Conservation (phyloP, 805 yeast species). For the Barnettozyma sp. region DNA sequence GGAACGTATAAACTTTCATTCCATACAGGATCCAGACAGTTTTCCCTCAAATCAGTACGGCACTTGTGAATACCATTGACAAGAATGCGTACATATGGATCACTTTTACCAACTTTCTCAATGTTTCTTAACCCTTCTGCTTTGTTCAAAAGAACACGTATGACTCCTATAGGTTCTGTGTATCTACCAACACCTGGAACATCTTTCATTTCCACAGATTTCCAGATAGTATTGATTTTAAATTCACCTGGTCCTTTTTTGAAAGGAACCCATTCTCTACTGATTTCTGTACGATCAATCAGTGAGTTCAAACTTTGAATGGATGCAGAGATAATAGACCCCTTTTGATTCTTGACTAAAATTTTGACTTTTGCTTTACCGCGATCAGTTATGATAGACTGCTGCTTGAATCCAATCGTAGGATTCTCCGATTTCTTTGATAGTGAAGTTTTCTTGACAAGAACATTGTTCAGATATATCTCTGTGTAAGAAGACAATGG, state of each 20-base stretch:
- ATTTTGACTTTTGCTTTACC: constrained; percentile 63
- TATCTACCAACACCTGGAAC: constrained; percentile 73
- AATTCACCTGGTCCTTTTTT: constrained; percentile 66
- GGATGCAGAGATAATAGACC: constrained; percentile 52
- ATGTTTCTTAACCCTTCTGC: constrained; percentile 76
- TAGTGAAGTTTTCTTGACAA: constrained; percentile 49
- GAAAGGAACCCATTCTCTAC: constrained; percentile 71
- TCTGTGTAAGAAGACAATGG: constrained; percentile 65
- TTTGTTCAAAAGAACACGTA: constrained; percentile 61
- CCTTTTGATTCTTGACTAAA: constrained; percentile 55
- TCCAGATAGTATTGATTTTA: constrained; percentile 69
- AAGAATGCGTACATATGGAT: constrained; percentile 80
- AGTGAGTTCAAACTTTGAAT: constrained; percentile 55
- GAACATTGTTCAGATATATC: constrained; percentile 55
- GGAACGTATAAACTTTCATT: constrained; percentile 78
- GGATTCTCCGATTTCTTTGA: constrained; percentile 61
- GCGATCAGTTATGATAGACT: constrained; percentile 66
- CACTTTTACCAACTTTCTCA: constrained; percentile 85
- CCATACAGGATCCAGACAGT: constrained; percentile 76
- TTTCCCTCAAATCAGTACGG: constrained; percentile 64
- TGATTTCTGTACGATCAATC: constrained; percentile 67
- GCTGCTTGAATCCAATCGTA: constrained; percentile 53
- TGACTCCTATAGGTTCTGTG: constrained; percentile 91
- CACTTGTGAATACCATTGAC: constrained; percentile 71
- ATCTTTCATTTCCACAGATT: constrained; percentile 68